phyloP scores from a whole-genome alignment of 805 yeast species.

The Candida methanosorbosa region DNA sequence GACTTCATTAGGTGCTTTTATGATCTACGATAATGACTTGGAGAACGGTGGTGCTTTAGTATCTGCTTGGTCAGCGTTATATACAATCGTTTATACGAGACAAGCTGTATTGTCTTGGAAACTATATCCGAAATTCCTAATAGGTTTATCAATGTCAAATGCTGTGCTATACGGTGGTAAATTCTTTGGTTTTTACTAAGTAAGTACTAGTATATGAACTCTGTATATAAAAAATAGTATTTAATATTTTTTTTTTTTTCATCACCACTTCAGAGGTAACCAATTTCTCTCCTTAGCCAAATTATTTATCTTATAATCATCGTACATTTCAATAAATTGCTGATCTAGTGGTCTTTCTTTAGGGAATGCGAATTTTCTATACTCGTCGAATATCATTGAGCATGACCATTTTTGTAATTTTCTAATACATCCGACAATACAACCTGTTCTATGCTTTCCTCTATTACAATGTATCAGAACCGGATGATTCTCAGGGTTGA shows the following conservation, averaged over 20 bases:
- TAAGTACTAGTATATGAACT: too few relatives aligned
- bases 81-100: constrained; percentile 61
- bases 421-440: constrained; percentile 87
- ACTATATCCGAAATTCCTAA: constrained; percentile 52
- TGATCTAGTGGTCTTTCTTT: constrained; percentile 94
- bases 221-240: constrained; percentile 1
- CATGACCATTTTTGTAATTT: constrained; percentile 87
- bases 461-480: constrained; percentile 89
- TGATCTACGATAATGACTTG: constrained; percentile 68
- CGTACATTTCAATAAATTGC: constrained; percentile 87
- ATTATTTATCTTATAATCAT: constrained; percentile 50
- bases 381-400: constrained; percentile 92
- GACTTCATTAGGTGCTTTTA: constrained; percentile 59
- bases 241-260: too few relatives aligned
- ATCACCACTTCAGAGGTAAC: constrained; percentile 63
- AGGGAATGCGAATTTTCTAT: constrained; percentile 89
- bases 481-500: constrained; percentile 86
- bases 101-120: constrained; percentile 47
- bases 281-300: constrained; percentile 45
- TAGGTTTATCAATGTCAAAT: constrained; percentile 52
- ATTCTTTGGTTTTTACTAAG: constrained; percentile 37
- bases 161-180: constrained; percentile 62
- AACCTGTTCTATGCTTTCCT: constrained; percentile 96
- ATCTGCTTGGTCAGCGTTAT: constrained; percentile 75
- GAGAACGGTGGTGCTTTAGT: constrained; percentile 75